phyloP scores from a whole-genome alignment of 345 rosid species.

The Brassica nigra region DNA sequence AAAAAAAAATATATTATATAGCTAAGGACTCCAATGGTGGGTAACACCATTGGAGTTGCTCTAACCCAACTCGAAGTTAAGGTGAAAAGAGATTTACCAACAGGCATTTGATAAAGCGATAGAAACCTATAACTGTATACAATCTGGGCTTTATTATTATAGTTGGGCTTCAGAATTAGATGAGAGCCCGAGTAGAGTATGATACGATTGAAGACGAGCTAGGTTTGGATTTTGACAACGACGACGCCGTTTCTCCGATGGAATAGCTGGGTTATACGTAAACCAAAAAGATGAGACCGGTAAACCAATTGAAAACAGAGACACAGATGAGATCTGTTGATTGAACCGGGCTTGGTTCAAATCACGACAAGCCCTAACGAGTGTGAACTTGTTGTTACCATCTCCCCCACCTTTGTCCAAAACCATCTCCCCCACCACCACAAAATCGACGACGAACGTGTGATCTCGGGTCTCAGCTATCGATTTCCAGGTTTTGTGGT shows the following conservation, averaged over 20 bases:
- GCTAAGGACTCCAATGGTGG: too few species aligned
- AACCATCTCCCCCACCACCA: neutral
- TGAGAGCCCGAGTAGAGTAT: neutral
- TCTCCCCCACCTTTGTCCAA: neutral
- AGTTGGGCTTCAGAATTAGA: neutral
- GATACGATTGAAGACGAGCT: neutral
- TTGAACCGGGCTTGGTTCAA: conserved; percentile 4
- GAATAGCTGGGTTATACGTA: neutral
- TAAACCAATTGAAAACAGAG: neutral
- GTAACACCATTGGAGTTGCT: too few species aligned
- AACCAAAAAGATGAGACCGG: neutral
- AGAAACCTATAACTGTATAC: neutral
- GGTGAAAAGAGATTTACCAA: conserved; percentile 76
- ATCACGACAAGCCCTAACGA: neutral
- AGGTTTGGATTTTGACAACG: neutral
- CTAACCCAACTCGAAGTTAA: too few species aligned
- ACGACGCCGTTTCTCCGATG: neutral
- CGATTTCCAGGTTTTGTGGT: neutral
- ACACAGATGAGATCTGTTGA: neutral
- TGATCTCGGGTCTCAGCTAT: neutral
- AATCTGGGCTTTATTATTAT: neutral
- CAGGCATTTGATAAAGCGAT: conserved; percentile 57
- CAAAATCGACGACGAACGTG: neutral
- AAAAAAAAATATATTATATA: too few species aligned
- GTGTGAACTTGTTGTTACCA: neutral